Base-by-base conservation (phyloP, 2,329 filamentous ascomycete species). In the Penicillium sp. region DNA sequence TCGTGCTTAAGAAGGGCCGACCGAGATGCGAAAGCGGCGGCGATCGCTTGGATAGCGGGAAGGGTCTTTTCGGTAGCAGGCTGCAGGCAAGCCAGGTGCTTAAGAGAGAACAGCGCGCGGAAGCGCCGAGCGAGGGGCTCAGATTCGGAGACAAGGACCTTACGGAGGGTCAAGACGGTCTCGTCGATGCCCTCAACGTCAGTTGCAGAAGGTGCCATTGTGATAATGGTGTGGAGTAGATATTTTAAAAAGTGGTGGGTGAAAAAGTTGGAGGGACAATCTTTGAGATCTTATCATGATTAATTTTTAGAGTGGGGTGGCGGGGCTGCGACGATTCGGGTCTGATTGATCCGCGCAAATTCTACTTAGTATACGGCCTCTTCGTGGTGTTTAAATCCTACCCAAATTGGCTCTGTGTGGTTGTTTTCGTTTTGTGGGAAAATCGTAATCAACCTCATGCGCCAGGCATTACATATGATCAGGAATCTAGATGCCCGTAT, bases 1-100 rank as follows among this genome's bases (percentile, higher is more conserved):
- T 99, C 95, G 76, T 99, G 95, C 80, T 98, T 98, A 47, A 98
- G 81, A 9, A 98, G 83, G 3, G 91, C 93, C 4, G 93, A 98
- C 0, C 90, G 87, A 3, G 93, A 96, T 0, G 81, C 69, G 67
- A 99, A 95, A 2, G 83, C 93, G 8, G 92, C 91, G 2, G 93
- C 92, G 66, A 99, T 99, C 43, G 95, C 93, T 64, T 87, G 78
- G 65, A 88, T 86, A 19, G 89, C 84, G 43, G 87, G 86, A 8
- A 87, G 78, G 0, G 82, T 84, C 63, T 86, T 78, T 43, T 79
- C 74, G 27, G 80, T 84, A 1, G 84, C 76, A 10, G 84, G 83
- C 37, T 82, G 75, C 63, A 87, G 84, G 57, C 85, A 87, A 48
- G 95, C 93, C 59, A 98, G 81, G 74, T 98, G 90, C 80, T 99